Conservation (phyloP, 768 basidiomycete genomes). For the Trametopsis cervina region DNA sequence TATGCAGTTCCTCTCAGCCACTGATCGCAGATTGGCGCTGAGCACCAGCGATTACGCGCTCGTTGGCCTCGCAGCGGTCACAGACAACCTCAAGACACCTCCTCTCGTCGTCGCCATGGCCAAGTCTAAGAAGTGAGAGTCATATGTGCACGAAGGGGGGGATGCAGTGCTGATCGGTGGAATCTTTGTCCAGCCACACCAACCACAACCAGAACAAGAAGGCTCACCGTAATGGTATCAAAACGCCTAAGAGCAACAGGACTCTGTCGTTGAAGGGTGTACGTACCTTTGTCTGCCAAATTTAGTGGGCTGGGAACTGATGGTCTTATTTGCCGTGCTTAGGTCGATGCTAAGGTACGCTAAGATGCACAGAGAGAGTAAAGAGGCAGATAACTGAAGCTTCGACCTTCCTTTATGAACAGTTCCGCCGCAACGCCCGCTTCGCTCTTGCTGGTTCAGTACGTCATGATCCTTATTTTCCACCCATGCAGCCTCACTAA, state of each 20-base stretch:
- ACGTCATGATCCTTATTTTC: too few relatives aligned
- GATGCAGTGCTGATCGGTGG: constrained; percentile 8
- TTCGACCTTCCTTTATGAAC: constrained; percentile 10
- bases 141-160: background rate
- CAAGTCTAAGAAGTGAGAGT: constrained; percentile 93
- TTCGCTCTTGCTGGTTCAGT: constrained; percentile 73
- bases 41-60: background rate
- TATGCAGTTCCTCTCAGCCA: constrained; percentile 7
- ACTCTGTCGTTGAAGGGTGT: constrained; percentile 88
- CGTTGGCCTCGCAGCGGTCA: constrained; percentile 3
- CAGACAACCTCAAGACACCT: too few relatives aligned
- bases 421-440: constrained; percentile 85
- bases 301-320: too few relatives aligned
- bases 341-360: constrained; percentile 78
- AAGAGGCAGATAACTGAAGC: constrained; percentile 7
- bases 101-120: constrained; percentile 70
- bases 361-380: constrained; percentile 17
- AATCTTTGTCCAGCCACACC: constrained; percentile 51
- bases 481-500: too few relatives aligned
- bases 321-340: constrained; percentile 3
- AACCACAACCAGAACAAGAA: constrained; percentile 97
- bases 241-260: constrained; percentile 65
- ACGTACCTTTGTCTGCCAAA: constrained; percentile 30
- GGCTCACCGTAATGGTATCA: constrained; percentile 98
- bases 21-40: constrained; percentile 1